phyloP scores from a whole-genome alignment of 495 filamentous ascomycete species.

The Penicillium bovifimosum region DNA sequence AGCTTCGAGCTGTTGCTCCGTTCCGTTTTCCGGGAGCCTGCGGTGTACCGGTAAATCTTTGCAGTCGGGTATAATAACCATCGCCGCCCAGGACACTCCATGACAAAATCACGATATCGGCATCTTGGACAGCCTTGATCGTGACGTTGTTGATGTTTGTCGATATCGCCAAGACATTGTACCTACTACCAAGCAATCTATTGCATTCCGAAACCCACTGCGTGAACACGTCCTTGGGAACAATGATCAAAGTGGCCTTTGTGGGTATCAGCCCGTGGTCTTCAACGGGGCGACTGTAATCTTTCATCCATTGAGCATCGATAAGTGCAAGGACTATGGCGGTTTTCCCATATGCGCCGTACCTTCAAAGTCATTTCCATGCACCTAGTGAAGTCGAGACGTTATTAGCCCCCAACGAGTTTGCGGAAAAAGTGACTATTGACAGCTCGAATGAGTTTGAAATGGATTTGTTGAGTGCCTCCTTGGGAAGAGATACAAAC shows the following conservation, averaged over 20 bases:
- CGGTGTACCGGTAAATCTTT: conserved; percentile 46
- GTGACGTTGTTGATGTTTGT: conserved; percentile 12
- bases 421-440: too few species aligned
- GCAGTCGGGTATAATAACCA: conserved; percentile 45
- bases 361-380: too few species aligned
- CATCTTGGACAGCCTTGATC: conserved; percentile 39
- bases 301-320: conserved; percentile 36
- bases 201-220: conserved; percentile 64
- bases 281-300: conserved; percentile 1
- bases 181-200: conserved; percentile 48
- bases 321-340: too few species aligned
- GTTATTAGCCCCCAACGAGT: too few species aligned
- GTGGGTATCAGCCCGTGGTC: conserved; percentile 40
- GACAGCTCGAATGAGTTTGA: too few species aligned
- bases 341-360: too few species aligned
- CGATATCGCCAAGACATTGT: conserved; percentile 41
- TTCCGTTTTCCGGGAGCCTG: conserved; percentile 32
- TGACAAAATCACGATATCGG: conserved; percentile 54
- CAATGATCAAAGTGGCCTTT: conserved; percentile 65
- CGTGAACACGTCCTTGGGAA: conserved; percentile 53
- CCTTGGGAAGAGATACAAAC: too few species aligned
- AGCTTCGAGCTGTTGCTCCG: conserved; percentile 34
- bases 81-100: conserved; percentile 41
- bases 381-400: too few species aligned
- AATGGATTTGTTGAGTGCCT: too few species aligned